Percentiles rank a stretch among this genome's conserved stretches.
phyloP scores from a whole-genome alignment of 2,329 filamentous ascomycete genomes.

The Scytalidium sp. region DNA sequence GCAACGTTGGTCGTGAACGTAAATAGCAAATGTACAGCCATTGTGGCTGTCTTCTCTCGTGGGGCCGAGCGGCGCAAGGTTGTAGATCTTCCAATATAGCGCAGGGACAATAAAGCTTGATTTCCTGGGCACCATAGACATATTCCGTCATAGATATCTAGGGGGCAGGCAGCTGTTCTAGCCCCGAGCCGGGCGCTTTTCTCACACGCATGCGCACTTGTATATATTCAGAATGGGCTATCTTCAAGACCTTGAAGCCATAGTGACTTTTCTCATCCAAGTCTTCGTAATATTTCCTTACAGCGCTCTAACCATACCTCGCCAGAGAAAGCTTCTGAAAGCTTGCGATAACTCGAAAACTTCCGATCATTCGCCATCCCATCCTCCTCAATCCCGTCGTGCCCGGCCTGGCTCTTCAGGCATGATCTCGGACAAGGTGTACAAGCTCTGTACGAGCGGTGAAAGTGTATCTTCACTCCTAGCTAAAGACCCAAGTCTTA shows the following conservation, averaged over 20 bases:
- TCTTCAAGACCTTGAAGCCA: slow-evolving; percentile 10
- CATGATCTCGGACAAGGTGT: slow-evolving; percentile 44
- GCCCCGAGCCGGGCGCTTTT: background rate
- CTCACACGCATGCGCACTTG: background rate
- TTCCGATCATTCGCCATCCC: background rate
- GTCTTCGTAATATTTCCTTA: slow-evolving; percentile 28
- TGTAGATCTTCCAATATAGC: too few relatives aligned
- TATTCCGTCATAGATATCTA: slow-evolving; percentile 13
- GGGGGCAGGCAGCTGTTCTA: too few relatives aligned
- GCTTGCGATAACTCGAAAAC: background rate
- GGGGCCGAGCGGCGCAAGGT: too few relatives aligned
- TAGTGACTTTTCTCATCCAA: slow-evolving; percentile 23
- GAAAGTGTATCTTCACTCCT: slow-evolving; percentile 57
- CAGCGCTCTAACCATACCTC: slow-evolving; percentile 24
- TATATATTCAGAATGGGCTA: slow-evolving; percentile 8
- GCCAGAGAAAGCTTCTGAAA: slow-evolving; percentile 12
- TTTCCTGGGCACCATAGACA: too few relatives aligned
- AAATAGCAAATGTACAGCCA: too few relatives aligned
- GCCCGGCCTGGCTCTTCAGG: slow-evolving; percentile 10
- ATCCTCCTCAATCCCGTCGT: slow-evolving; percentile 3
- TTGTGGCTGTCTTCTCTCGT: too few relatives aligned
- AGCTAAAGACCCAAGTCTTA: slow-evolving; percentile 47
- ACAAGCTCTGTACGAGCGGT: slow-evolving; percentile 47
- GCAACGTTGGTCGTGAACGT: too few relatives aligned
- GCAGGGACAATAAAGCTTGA: too few relatives aligned